Evolutionary conservation across 805 yeast species (phyloP), one percentile per base, ranked within the genome.

Genomic region (Cyberlindnera subsufficiens): DNA sequence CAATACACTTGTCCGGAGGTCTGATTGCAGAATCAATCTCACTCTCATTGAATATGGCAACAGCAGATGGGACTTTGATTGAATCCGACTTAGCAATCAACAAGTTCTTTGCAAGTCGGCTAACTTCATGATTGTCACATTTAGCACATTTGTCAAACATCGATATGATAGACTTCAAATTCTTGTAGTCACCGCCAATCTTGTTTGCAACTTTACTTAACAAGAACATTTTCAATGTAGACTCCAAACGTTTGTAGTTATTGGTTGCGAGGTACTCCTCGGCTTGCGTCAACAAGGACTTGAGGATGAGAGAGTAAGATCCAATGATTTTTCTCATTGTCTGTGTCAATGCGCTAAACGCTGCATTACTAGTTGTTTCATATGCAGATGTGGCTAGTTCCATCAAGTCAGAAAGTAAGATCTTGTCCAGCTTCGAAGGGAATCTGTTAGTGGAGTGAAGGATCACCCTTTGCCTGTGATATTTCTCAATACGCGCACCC

Each of bases 391-490:
- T 72, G 0, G 90, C 71, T 18, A 85, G 59, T 11, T 65, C 60
- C 13, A 85, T 77, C 8, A 90, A 67, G 58, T 88, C 95, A 38
- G 68, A 71, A 32, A 93, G 60, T 32, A 93, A 62, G 2, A 67
- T 42, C 42, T 69, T 74, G 49, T 89, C 96, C 9, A 82, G 57
- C 7, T 71, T 74, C 0, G 87, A 75, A 53, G 86, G 86, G 6
- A 80, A 66, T 47, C 96, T 71, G 4, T 85, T 79, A 0, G 91
- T 83, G 0, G 88, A 75, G 53, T 82, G 86, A 31, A 86, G 69
- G 1, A 78, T 67, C 20, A 83, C 76, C 51, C 98, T 75, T 51
- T 84, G 80, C 59, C 78, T 77, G 51, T 90, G 96, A 49, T 79
- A 84, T 14, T 80, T 66, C 42, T 80, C 84, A 13, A 88, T 69